Evolutionary conservation across 2,329 filamentous ascomycete genomes (phyloP).

Genomic region (Trichoderma atroviride): DNA sequence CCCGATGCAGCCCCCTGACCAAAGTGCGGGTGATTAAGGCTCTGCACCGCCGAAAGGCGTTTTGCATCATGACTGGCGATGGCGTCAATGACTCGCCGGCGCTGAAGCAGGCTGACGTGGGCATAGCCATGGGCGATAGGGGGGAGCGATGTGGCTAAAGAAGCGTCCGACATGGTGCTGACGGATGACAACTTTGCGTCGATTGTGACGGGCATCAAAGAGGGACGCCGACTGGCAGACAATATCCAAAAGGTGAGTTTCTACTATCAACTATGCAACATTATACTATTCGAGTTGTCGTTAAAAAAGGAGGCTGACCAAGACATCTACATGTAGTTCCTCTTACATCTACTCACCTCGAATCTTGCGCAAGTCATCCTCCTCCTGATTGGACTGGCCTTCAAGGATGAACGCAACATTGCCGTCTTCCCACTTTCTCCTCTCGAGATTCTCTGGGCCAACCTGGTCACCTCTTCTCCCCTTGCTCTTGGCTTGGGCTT

Average conservation of each 20-base stretch:
- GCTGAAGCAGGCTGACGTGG: slow-evolving; percentile 72
- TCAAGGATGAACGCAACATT: slow-evolving; percentile 61
- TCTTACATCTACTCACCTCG: slow-evolving; percentile 67
- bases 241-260: slow-evolving; percentile 69
- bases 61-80: slow-evolving; percentile 75
- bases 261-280: background rate
- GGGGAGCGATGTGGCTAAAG: slow-evolving; percentile 76
- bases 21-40: slow-evolving; percentile 78
- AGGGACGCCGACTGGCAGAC: slow-evolving; percentile 70
- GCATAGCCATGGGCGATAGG: slow-evolving; percentile 73
- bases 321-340: slow-evolving; percentile 47
- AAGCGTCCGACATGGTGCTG: slow-evolving; percentile 85
- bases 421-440: slow-evolving; percentile 73
- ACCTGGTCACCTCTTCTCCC: slow-evolving; percentile 72
- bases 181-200: slow-evolving; percentile 89
- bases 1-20: slow-evolving; percentile 69
- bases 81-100: slow-evolving; percentile 76
- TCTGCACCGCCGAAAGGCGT: slow-evolving; percentile 67
- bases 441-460: slow-evolving; percentile 76
- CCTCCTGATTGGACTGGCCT: slow-evolving; percentile 68
- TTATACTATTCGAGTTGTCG: no score
- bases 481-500: slow-evolving; percentile 73
- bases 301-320: background rate
- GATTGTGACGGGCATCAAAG: slow-evolving; percentile 71
- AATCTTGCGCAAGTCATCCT: slow-evolving; percentile 72